These are phyloP conservation scores for Achlya hypogyna DNA, from an alignment of 352 stramenopile species.

Conservation along the genomic window DNA sequence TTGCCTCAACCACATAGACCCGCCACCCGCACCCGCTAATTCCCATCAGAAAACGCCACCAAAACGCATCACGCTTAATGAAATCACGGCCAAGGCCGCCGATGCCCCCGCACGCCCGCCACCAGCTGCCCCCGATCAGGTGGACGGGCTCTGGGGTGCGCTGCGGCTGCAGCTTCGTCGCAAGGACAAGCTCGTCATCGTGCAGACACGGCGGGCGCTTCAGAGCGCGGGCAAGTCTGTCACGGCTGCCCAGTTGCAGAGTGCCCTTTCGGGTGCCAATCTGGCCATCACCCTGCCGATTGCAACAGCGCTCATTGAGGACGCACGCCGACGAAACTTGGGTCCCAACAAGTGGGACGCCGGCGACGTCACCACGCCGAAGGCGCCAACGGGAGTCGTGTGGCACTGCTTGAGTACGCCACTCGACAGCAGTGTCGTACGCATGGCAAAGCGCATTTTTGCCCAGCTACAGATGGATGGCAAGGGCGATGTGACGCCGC, in stretches of 20 bases:
- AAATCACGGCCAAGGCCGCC: not conserved
- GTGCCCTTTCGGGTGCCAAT: not conserved
- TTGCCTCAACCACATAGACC: constrained; percentile 15
- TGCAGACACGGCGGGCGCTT: constrained; percentile 1
- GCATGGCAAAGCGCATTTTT: constrained; percentile 33
- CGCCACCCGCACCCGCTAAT: not conserved
- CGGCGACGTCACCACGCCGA: constrained; percentile 5
- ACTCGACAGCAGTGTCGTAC: not conserved
- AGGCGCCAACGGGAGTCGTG: not conserved
- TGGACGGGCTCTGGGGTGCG: constrained; percentile 16
- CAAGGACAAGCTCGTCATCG: not conserved
- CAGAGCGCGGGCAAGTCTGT: constrained; percentile 9
- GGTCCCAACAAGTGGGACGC: constrained; percentile 2
- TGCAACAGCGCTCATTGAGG: not conserved
- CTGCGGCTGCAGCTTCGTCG: constrained; percentile 2
- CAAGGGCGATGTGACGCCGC: constrained; percentile 54
- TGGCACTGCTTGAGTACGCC: not conserved
- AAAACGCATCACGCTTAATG: constrained; percentile 9
- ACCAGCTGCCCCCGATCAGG: not conserved
- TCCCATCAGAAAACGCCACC: not conserved
- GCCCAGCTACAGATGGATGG: constrained; percentile 30
- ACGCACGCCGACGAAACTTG: not conserved
- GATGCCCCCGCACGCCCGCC: not conserved
- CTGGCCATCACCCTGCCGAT: not conserved
- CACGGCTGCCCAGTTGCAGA: constrained; percentile 7